Evolutionary conservation across 371 early-diverging fungal genomes (phyloP).

Genomic region (Mortierella sp.): DNA sequence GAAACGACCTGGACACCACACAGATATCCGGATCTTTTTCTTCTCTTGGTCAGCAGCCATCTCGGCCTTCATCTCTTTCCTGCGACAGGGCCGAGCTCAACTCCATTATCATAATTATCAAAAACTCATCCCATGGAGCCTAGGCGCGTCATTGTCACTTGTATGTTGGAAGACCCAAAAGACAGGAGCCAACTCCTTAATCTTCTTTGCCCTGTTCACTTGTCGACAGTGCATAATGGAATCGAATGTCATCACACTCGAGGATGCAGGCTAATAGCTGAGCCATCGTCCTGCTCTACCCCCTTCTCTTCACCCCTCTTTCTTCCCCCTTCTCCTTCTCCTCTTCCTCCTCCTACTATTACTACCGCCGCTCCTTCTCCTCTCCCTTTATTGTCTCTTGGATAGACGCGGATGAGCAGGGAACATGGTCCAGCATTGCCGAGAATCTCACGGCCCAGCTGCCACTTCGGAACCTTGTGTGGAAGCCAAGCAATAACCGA

Average conservation of each 20-base stretch:
- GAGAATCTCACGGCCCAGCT: conserved; percentile 76
- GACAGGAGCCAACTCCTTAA: too few species aligned
- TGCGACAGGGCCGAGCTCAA: not conserved
- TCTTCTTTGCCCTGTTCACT: not conserved
- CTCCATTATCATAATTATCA: not conserved
- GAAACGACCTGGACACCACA: too few species aligned
- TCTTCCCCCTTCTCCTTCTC: not conserved
- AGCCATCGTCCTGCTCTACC: not conserved
- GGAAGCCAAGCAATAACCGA: conserved; percentile 82
- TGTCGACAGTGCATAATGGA: not conserved
- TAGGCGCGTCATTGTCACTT: conserved; percentile 49
- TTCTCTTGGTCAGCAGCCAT: not conserved
- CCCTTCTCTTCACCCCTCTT: not conserved
- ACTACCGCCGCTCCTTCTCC: not conserved
- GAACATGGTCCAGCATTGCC: conserved; percentile 79
- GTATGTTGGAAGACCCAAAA: conserved; percentile 11
- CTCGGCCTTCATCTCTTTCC: not conserved
- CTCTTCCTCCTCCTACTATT: too few species aligned
- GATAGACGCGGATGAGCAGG: conserved; percentile 80
- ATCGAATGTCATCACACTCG: not conserved
- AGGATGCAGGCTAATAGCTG: not conserved
- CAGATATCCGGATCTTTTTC: too few species aligned
- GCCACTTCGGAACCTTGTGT: conserved; percentile 86
- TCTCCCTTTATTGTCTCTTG: not conserved
- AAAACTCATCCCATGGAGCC: conserved; percentile 31